These are phyloP conservation scores for Herpetomonas samuelpessoai DNA, from an alignment of 208 protist genomes.

Conservation along the genomic window DNA sequence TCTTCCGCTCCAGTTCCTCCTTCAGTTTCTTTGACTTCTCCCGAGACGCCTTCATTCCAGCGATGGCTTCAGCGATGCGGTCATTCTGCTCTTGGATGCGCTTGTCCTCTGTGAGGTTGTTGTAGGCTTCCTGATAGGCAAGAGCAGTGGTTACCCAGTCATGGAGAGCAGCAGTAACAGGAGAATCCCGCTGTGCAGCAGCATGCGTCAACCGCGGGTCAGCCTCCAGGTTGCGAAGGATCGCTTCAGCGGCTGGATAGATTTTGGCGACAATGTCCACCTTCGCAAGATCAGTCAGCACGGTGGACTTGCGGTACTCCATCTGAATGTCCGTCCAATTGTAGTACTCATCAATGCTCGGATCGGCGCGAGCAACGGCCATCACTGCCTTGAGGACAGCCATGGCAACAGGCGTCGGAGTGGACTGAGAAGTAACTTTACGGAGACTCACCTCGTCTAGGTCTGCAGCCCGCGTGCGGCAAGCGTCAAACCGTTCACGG, in stretches of 20 bases:
- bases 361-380: constrained; percentile 47
- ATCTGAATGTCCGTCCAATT: constrained; percentile 61
- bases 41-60: constrained; percentile 57
- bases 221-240: constrained; percentile 23
- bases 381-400: constrained; percentile 55
- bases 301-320: constrained; percentile 42
- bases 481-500: constrained; percentile 30
- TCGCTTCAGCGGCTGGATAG: constrained; percentile 32
- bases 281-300: constrained; percentile 30
- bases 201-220: constrained; percentile 36
- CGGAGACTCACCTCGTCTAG: constrained; percentile 54
- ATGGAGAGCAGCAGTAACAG: constrained; percentile 41
- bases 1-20: constrained; percentile 44
- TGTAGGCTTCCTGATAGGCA: constrained; percentile 67
- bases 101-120: constrained; percentile 41
- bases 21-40: constrained; percentile 63
- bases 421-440: constrained; percentile 44
- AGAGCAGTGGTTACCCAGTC: constrained; percentile 55
- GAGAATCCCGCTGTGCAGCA: constrained; percentile 36
- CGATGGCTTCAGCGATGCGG: constrained; percentile 46
- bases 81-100: constrained; percentile 64
- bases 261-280: constrained; percentile 42
- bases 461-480: constrained; percentile 21
- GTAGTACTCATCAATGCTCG: constrained; percentile 54
- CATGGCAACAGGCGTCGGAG: constrained; percentile 52